Evolutionary conservation across 345 rosid genomes (phyloP), one percentile per base, ranked within the genome.

Genomic region (Mallotus nudiflorus): DNA sequence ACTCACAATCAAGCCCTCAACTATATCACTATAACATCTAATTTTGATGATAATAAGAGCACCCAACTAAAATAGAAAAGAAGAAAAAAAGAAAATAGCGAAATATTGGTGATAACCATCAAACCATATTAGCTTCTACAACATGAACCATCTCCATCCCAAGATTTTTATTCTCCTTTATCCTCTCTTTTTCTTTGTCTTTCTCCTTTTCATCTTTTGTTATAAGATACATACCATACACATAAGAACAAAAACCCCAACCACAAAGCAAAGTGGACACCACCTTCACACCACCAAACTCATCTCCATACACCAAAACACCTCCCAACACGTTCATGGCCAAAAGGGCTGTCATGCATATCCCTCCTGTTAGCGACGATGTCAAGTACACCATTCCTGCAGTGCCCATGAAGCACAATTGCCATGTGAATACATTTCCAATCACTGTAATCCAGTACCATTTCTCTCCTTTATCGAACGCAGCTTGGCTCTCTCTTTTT

Each of bases 311-410:
- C 7, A 86, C 91, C 68, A 82, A 52, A 12, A 89, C 97, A 14
- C 99, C 97, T 19, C 91, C 96, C 45, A 92, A 13, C 65, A 95
- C 97, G 81, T 92, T 95, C 80, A 90, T 77, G 39, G 81, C 86
- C 53, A 95, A 40, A 56, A 95, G 75, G 61, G 97, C 96, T 48
- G 99, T 92, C 97, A 90, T 88, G 85, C 97, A 86, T 2, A 95
- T 87, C 54, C 97, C 99, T 8, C 97, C 88, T 9, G 93, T 95
- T 10, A 95, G 29, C 9, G 96, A 90, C 22, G 92, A 83, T 51
- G 99, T 95, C 75, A 95, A 51, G 58, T 86, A 95, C 48, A 95
- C 94, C 86, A 90, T 81, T 50, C 96, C 97, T 5, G 99, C 92
- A 14, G 99, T 92, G 40, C 96, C 97, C 73, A 90, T 90, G 68